Conservation (phyloP, 2,329 filamentous ascomycete genomes). For the Purpureocillium lavendulum region DNA sequence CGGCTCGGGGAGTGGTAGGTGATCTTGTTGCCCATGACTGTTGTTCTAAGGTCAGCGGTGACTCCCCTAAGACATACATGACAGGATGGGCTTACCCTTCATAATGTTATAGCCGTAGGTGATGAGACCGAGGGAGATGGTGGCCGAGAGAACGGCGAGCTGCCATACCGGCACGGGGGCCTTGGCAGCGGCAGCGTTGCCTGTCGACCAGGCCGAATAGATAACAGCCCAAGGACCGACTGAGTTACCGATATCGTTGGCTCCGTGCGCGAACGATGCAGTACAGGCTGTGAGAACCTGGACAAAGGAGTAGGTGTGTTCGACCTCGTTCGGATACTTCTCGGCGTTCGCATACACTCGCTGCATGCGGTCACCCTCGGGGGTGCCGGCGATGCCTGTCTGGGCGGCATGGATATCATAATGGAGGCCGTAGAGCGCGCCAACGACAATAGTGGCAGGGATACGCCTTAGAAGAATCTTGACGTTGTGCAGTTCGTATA, state of each 20-base stretch:
- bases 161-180: conserved; percentile 67
- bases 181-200: conserved; percentile 51
- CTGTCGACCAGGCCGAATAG: conserved; percentile 59
- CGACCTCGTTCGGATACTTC: conserved; percentile 63
- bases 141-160: conserved; percentile 57
- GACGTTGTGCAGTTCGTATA: conserved; percentile 70
- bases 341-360: conserved; percentile 54
- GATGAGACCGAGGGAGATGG: conserved; percentile 58
- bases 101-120: conserved; percentile 82
- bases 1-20: conserved; percentile 56
- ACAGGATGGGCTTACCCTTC: conserved; percentile 47
- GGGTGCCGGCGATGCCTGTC: conserved; percentile 11
- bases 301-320: conserved; percentile 61
- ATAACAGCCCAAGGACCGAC: conserved; percentile 64
- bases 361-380: conserved; percentile 19
- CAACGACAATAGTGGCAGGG: conserved; percentile 57
- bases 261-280: conserved; percentile 66
- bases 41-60: neutral
- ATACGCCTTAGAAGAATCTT: conserved; percentile 54
- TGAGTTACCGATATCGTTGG: conserved; percentile 69
- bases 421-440: conserved; percentile 63
- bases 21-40: conserved; percentile 75
- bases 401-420: conserved; percentile 63
- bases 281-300: conserved; percentile 62
- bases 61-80: neutral